These are phyloP conservation scores for Metschnikowia lochheadii DNA, from an alignment of 805 yeast genomes.

Conservation along the genomic window DNA sequence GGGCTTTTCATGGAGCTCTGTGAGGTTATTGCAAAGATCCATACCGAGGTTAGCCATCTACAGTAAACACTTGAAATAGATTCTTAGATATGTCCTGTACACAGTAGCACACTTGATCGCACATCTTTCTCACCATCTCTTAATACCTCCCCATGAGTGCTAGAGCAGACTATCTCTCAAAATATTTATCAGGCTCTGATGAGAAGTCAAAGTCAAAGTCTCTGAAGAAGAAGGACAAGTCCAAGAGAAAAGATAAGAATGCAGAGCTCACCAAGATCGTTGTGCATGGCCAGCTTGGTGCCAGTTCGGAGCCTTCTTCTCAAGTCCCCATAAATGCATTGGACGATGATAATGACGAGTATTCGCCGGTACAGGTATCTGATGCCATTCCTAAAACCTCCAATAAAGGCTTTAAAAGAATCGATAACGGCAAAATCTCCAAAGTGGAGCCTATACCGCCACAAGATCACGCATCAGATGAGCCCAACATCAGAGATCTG, in stretches of 20 bases:
- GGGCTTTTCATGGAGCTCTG: constrained; percentile 70
- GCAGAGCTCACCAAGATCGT: constrained; percentile 5
- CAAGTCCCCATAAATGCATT: not conserved
- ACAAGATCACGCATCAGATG: constrained; percentile 19
- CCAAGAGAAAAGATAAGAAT: constrained; percentile 10
- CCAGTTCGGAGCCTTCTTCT: not conserved
- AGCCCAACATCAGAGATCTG: constrained; percentile 32
- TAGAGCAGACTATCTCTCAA: constrained; percentile 32
- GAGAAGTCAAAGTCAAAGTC: constrained; percentile 17
- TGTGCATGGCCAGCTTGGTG: constrained; percentile 8
- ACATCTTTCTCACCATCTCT: not conserved
- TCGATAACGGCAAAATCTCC: constrained; percentile 26
- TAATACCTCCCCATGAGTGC: constrained; percentile 12
- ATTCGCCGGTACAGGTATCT: constrained; percentile 22
- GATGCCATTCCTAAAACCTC: constrained; percentile 1
- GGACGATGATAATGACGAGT: constrained; percentile 16
- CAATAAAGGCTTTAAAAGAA: constrained; percentile 34
- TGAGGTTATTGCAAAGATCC: constrained; percentile 68
- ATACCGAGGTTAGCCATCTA: constrained; percentile 30
- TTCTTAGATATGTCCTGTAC: not conserved
- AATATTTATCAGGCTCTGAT: constrained; percentile 21
- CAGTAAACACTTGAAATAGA: not conserved
- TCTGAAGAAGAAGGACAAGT: constrained; percentile 4
- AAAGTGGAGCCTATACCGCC: constrained; percentile 1
- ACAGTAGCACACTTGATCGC: not conserved